Conservation (phyloP, 129 eudicot genomes). For the Erigeron canadensis region DNA sequence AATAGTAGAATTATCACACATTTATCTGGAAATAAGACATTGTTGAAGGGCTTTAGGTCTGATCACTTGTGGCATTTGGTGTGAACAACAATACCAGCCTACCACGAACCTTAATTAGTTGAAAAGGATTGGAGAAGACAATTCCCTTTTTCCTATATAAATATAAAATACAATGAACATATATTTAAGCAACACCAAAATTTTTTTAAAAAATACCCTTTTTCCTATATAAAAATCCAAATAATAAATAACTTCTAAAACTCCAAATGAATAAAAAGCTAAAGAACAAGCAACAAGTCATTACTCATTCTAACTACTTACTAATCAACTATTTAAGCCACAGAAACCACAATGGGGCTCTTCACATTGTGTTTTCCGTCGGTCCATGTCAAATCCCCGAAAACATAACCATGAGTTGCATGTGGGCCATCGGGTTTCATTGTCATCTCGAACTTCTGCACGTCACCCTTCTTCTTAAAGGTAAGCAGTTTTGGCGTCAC, state of each 20-base stretch:
- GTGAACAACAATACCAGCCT: no score
- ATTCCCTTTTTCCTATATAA: no score
- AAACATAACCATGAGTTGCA: slow-evolving; percentile 27
- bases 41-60: no score
- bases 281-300: slow-evolving; percentile 23
- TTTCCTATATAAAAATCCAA: no score
- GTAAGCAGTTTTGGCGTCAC: slow-evolving; percentile 45
- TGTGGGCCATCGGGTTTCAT: slow-evolving; percentile 25
- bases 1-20: no score
- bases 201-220: not conserved
- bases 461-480: slow-evolving; percentile 47
- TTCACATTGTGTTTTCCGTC: slow-evolving; percentile 68
- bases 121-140: no score
- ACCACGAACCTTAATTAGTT: no score
- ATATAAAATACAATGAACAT: no score
- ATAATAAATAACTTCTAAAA: no score
- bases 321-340: not conserved
- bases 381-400: slow-evolving; percentile 70
- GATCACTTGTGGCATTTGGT: no score
- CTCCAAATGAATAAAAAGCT: no score
- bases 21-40: no score
- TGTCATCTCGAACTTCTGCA: slow-evolving; percentile 44
- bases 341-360: slow-evolving; percentile 63
- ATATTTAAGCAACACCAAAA: not conserved
- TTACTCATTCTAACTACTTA: slow-evolving; percentile 6